Base-by-base conservation (phyloP, 768 basidiomycete genomes). In the Mycena kentingensis region DNA sequence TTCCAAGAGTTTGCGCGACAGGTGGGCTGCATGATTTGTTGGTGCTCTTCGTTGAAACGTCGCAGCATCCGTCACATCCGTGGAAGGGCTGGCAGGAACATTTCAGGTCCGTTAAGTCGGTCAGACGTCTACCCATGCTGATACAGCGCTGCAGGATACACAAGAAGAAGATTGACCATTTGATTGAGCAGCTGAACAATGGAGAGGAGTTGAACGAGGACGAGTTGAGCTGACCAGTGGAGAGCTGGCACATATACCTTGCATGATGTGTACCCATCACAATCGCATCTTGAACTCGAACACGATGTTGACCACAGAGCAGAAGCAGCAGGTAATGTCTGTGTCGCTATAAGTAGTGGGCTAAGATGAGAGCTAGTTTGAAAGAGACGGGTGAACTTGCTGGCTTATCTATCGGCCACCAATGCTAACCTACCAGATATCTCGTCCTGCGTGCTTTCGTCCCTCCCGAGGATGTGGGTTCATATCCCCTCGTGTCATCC, bases 11-110 rank as follows among this genome's bases (percentile, higher is more conserved):
- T 93, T 67, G 91, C 82, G 12, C 77, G 84, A 51, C 51, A 75
- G 72, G 90, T 91, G 58, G 55, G 82, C 65, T 31, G 46, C 34
- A 32, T 44, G 56, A 46, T 52, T 11, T 15, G 21, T 37, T 39
- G 39, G 37, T 47, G 53, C 25, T 32, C 8, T 37, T 51, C 21
- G 35, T 35, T 46, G 42, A 50, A 35, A 35, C 46, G 48, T 46
- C 55, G 16, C 61, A 93, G 90, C 79, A 92, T 67, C 82, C 90
- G 2, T 88, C 92, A 65, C 91, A 93, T 72, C 91, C 91, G 3
- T 93, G 91, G 91, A 93, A 93, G 66, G 91, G 91, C 13, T 93
- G 91, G 91, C 91, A 93, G 67, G 91, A 93, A 62, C 91, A 93
- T 65, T 42, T n/a, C n/a, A n/a, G n/a, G n/a, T n/a, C n/a, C n/a